Base-by-base conservation (phyloP, 169 alveolate genomes). In the Besnoitia besnoiti region DNA sequence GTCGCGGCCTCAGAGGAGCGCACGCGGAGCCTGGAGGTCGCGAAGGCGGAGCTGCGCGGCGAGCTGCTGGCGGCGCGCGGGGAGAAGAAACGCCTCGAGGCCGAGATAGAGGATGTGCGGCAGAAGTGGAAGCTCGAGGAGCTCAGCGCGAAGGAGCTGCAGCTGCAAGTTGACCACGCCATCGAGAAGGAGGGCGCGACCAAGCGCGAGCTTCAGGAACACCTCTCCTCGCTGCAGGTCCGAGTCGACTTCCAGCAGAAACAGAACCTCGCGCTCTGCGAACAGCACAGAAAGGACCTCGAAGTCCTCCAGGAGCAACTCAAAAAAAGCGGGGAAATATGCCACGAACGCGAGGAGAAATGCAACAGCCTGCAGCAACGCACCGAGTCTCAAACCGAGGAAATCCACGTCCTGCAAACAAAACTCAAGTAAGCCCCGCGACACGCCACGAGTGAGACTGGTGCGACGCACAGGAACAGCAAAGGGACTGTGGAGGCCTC, bases 221-320 rank as follows among this genome's bases (percentile, higher is more conserved):
- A 85, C 24, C 55, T 39, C 35, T 87, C 92, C 19, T 35, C 85
- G 75, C 79, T 89, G 51, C 92, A 89, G 79, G 92, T 89, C 88
- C 92, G 73, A 77, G 85, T 89, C 87, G 85, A 89, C 85, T 85
- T 37, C 85, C 88, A 67, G 79, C 92, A 89, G 92, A 84, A 75
- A 50, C 92, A 89, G 59, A 89, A 89, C 79, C 49, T 84, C 19
- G 61, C 92, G 3, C 79, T 89, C 77, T 84, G 77, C 77, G 87
- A 75, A 88, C 92, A 89, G 59, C 92, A 89, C 88, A 67, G 75
- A 33, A 84, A 89, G 35, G 92, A 89, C 44, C 42, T 77, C 51
- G 87, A 89, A 85, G 76, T 67, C 79, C 88, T 89, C 42, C 92
- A 89, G 85, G 85, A 89, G 79, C 92, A 89, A 77, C 92, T 89